Evolutionary conservation across 179 eudicot species (phyloP).

Genomic region (Camellia oleifera): DNA sequence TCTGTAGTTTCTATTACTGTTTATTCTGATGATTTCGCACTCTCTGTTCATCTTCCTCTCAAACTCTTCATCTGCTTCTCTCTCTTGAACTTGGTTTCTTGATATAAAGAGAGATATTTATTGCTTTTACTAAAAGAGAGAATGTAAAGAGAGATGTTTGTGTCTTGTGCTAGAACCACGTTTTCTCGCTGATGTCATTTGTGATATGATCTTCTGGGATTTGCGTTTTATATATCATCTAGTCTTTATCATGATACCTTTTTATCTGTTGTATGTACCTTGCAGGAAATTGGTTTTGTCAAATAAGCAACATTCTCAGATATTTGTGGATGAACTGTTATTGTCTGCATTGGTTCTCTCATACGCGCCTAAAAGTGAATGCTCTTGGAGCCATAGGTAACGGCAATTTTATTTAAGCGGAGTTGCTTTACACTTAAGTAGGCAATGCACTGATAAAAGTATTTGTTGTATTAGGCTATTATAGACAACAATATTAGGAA

Average conservation of each 20-base stretch:
- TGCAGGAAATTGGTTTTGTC: slow-evolving; percentile 70
- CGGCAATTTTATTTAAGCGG: background rate
- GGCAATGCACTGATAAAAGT: background rate
- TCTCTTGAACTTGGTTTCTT: too few species aligned
- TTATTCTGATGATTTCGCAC: too few species aligned
- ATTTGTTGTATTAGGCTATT: background rate
- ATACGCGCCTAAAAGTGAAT: slow-evolving; percentile 83
- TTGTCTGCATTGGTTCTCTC: slow-evolving; percentile 71
- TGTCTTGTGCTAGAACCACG: background rate
- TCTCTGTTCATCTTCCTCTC: too few species aligned
- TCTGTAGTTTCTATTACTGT: background rate
- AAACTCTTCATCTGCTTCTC: too few species aligned
- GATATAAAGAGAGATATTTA: too few species aligned
- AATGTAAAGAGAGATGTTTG: too few species aligned
- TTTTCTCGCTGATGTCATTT: background rate
- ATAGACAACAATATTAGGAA: slow-evolving; percentile 6
- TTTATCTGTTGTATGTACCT: background rate
- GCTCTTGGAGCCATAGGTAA: slow-evolving; percentile 91
- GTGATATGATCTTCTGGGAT: background rate
- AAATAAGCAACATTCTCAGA: slow-evolving; percentile 31
- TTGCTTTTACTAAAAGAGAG: too few species aligned
- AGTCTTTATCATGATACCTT: background rate
- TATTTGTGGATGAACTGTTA: slow-evolving; percentile 52
- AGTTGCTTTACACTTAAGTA: background rate
- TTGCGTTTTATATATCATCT: background rate